Evolutionary conservation across 768 basidiomycete species (phyloP), one percentile per base, ranked within the genome.

Genomic region (Rhizopogon vesiculosus): DNA sequence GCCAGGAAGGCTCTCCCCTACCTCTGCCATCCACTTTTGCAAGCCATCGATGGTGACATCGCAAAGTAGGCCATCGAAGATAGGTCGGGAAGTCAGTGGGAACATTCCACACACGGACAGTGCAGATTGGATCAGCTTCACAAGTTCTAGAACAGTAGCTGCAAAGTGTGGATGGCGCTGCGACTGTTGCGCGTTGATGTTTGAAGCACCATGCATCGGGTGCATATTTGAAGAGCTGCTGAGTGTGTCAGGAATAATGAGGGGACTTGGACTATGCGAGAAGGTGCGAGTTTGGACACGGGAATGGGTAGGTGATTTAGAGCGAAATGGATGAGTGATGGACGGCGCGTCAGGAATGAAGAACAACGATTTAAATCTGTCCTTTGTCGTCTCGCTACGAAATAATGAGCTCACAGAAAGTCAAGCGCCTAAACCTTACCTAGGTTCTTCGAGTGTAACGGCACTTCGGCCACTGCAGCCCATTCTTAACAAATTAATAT

Each of bases 401-500:
- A 53, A 60, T 52, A 33, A 58, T 59, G 33, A 18, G 53, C 43
- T 45, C 55, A 55, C 52, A 53, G 51, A 49, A 44, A 29, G 56
- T 19, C 45, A 56, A 35, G 53, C 49, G 54, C 40, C 33, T 16
- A 55, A 53, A 7, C 65, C 72, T 51, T 59, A 83, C 86, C 82
- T 85, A 9, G 90, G 86, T 60, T 89, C 84, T 60, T 91, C 84
- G 33, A 93, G 81, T 15, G 87, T 87, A 48, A 93, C 74, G 0
- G 88, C 91, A 61, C 75, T 80, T 42, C 91, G 80, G n/a, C 89
- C 88, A 50, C 85, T 85, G 64, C 87, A 88, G 3, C 89, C 91
- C 82, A 91, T 85, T n/a, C 91, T 81, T 42, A 91, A 77, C 19
- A 93, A 77, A 67, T 88, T 87, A 61, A 93, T 89, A 64, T 93